Base-by-base conservation (phyloP, 2,329 filamentous ascomycete species). In the Blastomyces emzantsi region DNA sequence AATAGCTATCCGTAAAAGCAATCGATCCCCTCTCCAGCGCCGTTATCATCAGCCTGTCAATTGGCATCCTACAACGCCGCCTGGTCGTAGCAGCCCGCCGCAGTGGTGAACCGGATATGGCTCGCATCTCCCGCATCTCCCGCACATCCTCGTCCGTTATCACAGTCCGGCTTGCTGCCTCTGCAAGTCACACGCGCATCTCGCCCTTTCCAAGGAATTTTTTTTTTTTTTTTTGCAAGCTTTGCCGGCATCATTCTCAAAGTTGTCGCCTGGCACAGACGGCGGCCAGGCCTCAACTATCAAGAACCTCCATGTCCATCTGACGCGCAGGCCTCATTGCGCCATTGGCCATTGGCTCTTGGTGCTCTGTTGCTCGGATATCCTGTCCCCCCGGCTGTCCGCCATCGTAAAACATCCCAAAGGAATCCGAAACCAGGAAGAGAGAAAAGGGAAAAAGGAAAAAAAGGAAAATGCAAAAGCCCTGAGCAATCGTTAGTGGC, bases 181-280 rank as follows among this genome's bases (percentile, higher is more conserved):
- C 41, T 60, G 43, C 57, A 60, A 60, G 57, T 60, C 57, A 60
- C 57, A 60, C 57, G 57, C 57, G 41, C 57, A 60, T 33, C 13
- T 45, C 19, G 57, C 41, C 17, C 39, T 45, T 59, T 5, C 25
- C 28, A 25, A 36, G n/a, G n/a, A 30, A n/a, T 30, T 30, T n/a
- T 30, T 30, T 2, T 30, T 30, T 30, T 33, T 5, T 33, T 36
- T 22, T 13, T 36, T 19, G 52, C 36, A 4, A 17, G 25, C 5
- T 39, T 11, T 25, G 8, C 30, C 30, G 30, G 19, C 15, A 30
- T 28, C 17, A n/a, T 2, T 55, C 22, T n/a, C n/a, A n/a, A 7
- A 30, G 15, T 33, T 28, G 52, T 43, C 11, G 55, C 55, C 36
- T n/a, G 55, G 55, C 41, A 57, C 33, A 57, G 55, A 57, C 33